Base-by-base conservation (phyloP, 148 eudicot species). In the Nepenthes gracilis region DNA sequence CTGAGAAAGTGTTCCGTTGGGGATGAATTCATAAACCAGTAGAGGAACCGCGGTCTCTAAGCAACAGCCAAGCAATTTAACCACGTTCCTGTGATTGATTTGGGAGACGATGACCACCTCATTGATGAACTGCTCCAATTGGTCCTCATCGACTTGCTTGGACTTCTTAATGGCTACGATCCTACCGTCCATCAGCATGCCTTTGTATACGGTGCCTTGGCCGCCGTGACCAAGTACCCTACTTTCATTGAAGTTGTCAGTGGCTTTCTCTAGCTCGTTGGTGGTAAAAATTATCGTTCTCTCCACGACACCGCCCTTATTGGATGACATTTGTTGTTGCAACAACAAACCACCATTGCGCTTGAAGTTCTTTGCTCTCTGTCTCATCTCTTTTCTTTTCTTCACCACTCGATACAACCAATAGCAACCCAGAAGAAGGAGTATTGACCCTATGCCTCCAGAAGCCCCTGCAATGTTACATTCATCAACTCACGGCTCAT, bases 161-260 rank as follows among this genome's bases (percentile, higher is more conserved):
- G 62, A 43, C 49, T 59, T 59, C 36, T 59, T 59, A 59, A 59
- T 43, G 1, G 62, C 62, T 59, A 59, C 62, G 43, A 59, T 45
- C 15, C 35, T 8, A 6, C 51, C 51, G 5, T 59, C 62, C 2
- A 10, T 36, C 62, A 59, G 43, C 51, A 59, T 59, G 49, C 62
- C 62, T 11, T 59, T 59, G 33, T 59, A 59, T 23, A 59, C 62
- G 33, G 62, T 59, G 2, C 62, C 62, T 15, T 59, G 51, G 49
- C 62, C 62, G 12, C 62, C 62, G 2, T 11, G 33, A 11, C 62
- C 62, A 9, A 59, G 49, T 15, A 43, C 6, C 32, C 62, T 40
- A 59, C 15, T 33, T 13, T 59, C 50, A 15, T 45, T 59, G 51
- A 40, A 59, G 62, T 59, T 59, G 62, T 59, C 36, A 33, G 62